Base-by-base conservation (phyloP, 179 eudicot genomes). In the Silene noctiflora region DNA sequence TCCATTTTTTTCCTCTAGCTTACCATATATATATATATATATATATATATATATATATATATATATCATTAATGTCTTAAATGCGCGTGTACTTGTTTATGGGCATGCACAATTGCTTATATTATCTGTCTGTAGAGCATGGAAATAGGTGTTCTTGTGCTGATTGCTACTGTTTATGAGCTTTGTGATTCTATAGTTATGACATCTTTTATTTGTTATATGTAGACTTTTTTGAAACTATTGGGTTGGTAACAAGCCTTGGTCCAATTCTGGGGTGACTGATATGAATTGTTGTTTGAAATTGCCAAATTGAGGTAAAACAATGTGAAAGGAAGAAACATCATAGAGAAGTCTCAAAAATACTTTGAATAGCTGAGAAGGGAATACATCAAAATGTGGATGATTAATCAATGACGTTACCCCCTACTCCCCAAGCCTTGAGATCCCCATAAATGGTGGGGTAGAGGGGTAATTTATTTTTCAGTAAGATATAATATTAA, bases 21-120 rank as follows among this genome's bases (percentile, higher is more conserved):
- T 44, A 67, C 16, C 51, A 17, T 19, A 10, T 33, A 19, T 59
- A n/a, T 62, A 62, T 48, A 60, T 60, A 60, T 4, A 27, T 59
- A n/a, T 62, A 62, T 48, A 60, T 60, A 60, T 4, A n/a, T 62
- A 62, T 48, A 60, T 60, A 60, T 4, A 27, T 59, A n/a, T 62
- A 62, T 48, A 60, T 60, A 60, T 4, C 8, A 31, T n/a, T 16
- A 21, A 58, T 35, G 46, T 55, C 22, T 21, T 81, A 3, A 25
- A 27, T 59, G 62, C 58, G 58, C 4, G 5, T 51, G 58, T 35
- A 63, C 68, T 42, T 65, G 64, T 39, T 65, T 55, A 31, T 2
- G 2, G 25, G 48, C 46, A 39, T 63, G 25, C 22, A 16, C 53
- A 25, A 55, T 71, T 76, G 53, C 25, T 21, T 42, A 27, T 31